These are phyloP conservation scores for Fusarium robinianum DNA, from an alignment of 2,329 filamentous ascomycete species.

Conservation along the genomic window DNA sequence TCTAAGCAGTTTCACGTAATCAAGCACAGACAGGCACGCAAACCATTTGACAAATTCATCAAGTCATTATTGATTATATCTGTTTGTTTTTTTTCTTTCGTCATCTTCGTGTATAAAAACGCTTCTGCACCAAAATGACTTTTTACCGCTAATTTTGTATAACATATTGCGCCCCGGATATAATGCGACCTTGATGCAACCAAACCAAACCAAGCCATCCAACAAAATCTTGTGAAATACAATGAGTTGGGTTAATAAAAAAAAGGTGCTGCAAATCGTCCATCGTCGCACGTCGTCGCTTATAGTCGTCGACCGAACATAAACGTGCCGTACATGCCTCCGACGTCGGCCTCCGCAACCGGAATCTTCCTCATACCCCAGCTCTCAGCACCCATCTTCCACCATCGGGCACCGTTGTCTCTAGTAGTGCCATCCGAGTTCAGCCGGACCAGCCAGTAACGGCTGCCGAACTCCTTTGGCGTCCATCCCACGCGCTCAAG, in stretches of 20 bases:
- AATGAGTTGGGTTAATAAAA: conserved; percentile 35
- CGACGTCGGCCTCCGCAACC: conserved; percentile 88
- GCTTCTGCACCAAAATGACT: conserved; percentile 35
- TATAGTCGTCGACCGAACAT: conserved; percentile 66
- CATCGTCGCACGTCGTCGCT: conserved; percentile 29
- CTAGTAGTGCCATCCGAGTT: conserved; percentile 42
- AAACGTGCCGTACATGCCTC: conserved; percentile 84
- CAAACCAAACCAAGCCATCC: conserved; percentile 17
- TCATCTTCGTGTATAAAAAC: conserved; percentile 30
- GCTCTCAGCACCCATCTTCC: conserved; percentile 84
- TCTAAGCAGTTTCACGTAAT: too few relatives aligned
- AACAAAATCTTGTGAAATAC: conserved; percentile 21
- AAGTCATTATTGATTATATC: conserved; percentile 33
- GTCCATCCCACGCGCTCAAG: conserved; percentile 69
- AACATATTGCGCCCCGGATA: conserved; percentile 35
- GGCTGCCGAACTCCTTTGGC: conserved; percentile 68
- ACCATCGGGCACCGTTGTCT: conserved; percentile 61
- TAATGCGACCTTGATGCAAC: conserved; percentile 33
- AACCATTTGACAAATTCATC: conserved; percentile 11
- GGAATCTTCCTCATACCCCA: conserved; percentile 92
- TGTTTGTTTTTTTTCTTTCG: conserved; percentile 28
- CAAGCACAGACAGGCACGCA: too few relatives aligned
- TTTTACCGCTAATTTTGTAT: conserved; percentile 35
- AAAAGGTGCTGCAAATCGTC: conserved; percentile 47
- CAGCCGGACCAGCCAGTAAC: conserved; percentile 69